These are phyloP conservation scores for Mycena latifolia DNA, from an alignment of 768 basidiomycete genomes.

Conservation along the genomic window DNA sequence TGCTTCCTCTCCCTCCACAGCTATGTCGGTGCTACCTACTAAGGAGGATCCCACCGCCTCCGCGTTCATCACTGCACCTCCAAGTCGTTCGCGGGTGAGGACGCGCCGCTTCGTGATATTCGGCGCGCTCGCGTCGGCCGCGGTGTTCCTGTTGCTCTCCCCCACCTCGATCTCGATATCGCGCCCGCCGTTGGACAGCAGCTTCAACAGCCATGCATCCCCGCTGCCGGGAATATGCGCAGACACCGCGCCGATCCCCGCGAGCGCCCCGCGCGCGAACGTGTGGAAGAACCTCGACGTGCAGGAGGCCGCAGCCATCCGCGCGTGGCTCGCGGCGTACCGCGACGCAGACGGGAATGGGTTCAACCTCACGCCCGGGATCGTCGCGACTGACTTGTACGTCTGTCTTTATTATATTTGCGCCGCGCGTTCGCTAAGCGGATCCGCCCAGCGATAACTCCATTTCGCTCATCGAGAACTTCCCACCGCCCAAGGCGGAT, in stretches of 20 bases:
- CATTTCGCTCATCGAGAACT: constrained; percentile 32
- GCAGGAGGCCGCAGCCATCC: constrained; percentile 32
- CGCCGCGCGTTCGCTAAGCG: not conserved
- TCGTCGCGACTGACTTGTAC: constrained; percentile 31
- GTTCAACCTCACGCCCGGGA: constrained; percentile 22
- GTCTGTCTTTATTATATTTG: not conserved
- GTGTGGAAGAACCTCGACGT: constrained; percentile 37
- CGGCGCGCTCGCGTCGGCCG: constrained; percentile 10
- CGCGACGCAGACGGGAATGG: constrained; percentile 18
- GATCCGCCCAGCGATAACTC: constrained; percentile 27
- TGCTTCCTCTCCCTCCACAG: constrained; percentile 5
- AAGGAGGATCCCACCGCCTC: constrained; percentile 9
- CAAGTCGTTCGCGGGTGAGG: not conserved
- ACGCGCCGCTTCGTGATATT: constrained; percentile 25
- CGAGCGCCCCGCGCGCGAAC: constrained; percentile 28
- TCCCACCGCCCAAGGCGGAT: constrained; percentile 30
- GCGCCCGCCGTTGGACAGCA: constrained; percentile 10
- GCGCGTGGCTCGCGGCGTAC: constrained; percentile 31
- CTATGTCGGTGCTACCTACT: constrained; percentile 17
- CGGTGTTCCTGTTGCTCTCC: constrained; percentile 23
- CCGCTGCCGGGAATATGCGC: constrained; percentile 25
- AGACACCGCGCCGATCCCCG: constrained; percentile 27
- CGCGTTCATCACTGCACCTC: not conserved
- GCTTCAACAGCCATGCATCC: not conserved
- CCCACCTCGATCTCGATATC: not conserved